A percentile compares a stretch with the other conserved stretches of the same genome.
These are phyloP conservation scores for Hypsizygus ulmarius DNA, from an alignment of 1,284 basidiomycete genomes.

Conservation along the genomic window DNA sequence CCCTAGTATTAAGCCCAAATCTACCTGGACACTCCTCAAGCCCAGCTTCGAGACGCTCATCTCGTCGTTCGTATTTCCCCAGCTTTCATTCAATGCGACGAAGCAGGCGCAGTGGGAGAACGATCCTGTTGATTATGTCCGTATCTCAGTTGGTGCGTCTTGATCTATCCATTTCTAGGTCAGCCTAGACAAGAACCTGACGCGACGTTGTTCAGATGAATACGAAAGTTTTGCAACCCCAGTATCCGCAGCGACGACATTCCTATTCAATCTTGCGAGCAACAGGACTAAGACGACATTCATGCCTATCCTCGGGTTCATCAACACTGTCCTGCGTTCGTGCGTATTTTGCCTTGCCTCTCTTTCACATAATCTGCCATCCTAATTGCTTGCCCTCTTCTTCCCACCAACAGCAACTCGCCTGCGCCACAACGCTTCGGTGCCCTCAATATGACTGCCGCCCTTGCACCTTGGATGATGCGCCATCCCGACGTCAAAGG, in stretches of 20 bases:
- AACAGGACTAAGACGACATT: conserved; percentile 78
- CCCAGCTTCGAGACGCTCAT: conserved; percentile 77
- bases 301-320: conserved; percentile 72
- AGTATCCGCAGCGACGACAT: conserved; percentile 72
- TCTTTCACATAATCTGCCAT: background rate
- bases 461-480: conserved; percentile 75
- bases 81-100: conserved; percentile 70
- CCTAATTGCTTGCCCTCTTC: background rate
- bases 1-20: conserved; percentile 80
- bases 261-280: conserved; percentile 73
- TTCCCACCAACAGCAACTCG: conserved; percentile 40
- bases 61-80: conserved; percentile 80
- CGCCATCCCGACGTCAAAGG: conserved; percentile 74
- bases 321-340: conserved; percentile 69
- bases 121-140: conserved; percentile 80
- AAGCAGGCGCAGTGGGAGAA: conserved; percentile 70
- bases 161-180: background rate
- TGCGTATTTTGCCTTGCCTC: conserved; percentile 35
- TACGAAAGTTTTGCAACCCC: conserved; percentile 76
- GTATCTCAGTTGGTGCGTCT: conserved; percentile 63
- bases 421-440: conserved; percentile 71
- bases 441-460: conserved; percentile 77
- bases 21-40: conserved; percentile 82
- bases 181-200: background rate
- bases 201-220: conserved; percentile 52